These are phyloP conservation scores for Curvularia spicifera DNA, from an alignment of 2,329 filamentous ascomycete species.

Conservation along the genomic window DNA sequence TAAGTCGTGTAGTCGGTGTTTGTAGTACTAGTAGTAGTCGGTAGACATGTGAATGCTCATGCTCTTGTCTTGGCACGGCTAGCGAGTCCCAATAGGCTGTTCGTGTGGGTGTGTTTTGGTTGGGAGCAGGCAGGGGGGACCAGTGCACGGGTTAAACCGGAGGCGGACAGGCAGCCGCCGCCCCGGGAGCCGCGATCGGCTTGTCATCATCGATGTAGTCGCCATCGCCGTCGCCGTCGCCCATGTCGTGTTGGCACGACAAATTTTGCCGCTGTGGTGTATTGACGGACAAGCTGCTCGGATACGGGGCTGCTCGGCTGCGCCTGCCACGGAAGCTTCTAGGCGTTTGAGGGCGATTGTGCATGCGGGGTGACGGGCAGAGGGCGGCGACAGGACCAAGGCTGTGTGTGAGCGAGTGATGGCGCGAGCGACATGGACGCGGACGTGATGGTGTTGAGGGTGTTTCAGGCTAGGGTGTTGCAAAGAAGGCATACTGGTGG, in stretches of 20 bases:
- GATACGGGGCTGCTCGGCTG: neutral
- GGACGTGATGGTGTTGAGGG: constrained; percentile 45
- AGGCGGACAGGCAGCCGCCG: constrained; percentile 8
- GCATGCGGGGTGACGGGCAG: neutral
- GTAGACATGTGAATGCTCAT: neutral
- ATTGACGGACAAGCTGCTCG: neutral
- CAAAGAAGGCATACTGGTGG: neutral
- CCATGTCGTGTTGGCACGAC: neutral
- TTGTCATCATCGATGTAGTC: constrained; percentile 11
- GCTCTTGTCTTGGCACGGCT: neutral
- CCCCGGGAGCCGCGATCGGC: constrained; percentile 14
- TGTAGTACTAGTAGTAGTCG: neutral
- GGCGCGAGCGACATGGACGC: constrained; percentile 11
- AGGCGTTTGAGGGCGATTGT: neutral
- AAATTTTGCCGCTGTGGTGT: neutral
- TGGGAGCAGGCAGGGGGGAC: constrained; percentile 8
- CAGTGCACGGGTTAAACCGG: constrained; percentile 15
- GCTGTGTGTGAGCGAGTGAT: constrained; percentile 1
- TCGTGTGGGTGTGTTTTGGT: neutral
- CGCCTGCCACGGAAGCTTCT: neutral
- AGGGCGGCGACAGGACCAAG: constrained; percentile 11
- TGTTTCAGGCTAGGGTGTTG: constrained; percentile 38
- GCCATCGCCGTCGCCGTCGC: neutral
- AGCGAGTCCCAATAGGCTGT: neutral
- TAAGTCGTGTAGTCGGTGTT: neutral